phyloP scores from a whole-genome alignment of 768 basidiomycete genomes.

The Chlorophyllum brunneum region DNA sequence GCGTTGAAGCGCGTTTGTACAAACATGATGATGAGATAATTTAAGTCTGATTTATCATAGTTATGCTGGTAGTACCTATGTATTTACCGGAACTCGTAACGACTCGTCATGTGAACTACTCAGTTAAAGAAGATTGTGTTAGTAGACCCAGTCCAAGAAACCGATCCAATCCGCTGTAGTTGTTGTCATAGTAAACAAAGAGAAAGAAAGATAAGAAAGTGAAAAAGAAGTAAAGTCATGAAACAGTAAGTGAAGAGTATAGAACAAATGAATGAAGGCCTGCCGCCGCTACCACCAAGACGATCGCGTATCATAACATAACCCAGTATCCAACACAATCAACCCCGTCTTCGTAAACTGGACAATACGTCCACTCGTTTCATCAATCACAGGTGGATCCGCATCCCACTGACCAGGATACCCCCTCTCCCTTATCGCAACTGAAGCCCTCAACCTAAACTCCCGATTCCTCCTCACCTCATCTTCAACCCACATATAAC shows the following conservation, averaged over 20 bases:
- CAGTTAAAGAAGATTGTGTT: neutral
- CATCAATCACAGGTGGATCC: conserved; percentile 11
- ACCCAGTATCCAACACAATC: conserved; percentile 13
- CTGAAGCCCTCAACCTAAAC: conserved; percentile 12
- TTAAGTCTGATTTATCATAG: neutral
- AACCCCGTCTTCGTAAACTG: conserved; percentile 13
- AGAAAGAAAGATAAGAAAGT: neutral
- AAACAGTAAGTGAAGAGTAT: neutral
- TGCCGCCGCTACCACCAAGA: conserved; percentile 1
- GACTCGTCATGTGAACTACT: neutral
- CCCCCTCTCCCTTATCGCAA: conserved; percentile 13
- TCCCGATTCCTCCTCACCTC: conserved; percentile 12
- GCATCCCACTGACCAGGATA: conserved; percentile 14
- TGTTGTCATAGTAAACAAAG: neutral
- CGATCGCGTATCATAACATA: conserved; percentile 6
- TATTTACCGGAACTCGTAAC: conserved; percentile 3
- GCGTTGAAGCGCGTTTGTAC: neutral
- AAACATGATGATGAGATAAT: neutral
- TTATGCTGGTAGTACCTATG: conserved; percentile 4
- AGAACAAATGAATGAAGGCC: neutral
- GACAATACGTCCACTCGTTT: conserved; percentile 11
- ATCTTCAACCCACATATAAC: conserved; percentile 13
- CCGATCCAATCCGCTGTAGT: neutral
- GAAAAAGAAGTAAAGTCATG: neutral
- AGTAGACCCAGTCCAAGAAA: neutral